These are phyloP conservation scores for Hydrangea macrophylla DNA, from an alignment of 148 eudicot species.

Conservation along the genomic window DNA sequence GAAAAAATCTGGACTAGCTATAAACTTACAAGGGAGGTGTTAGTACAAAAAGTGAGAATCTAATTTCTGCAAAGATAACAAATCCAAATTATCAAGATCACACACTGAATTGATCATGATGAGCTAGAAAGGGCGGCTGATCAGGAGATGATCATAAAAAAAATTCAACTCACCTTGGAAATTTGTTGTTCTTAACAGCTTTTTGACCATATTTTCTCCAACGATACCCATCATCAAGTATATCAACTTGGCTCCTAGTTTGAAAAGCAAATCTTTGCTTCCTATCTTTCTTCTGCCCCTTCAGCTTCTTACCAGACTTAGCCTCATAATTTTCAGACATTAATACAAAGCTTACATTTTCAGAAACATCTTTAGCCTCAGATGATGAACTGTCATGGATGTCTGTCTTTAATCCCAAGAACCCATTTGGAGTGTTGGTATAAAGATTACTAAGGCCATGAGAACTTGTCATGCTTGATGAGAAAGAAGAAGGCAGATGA, in stretches of 20 bases:
- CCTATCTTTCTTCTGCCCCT: conserved; percentile 33
- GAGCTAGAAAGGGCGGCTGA: neutral
- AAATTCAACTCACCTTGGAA: conserved; percentile 43
- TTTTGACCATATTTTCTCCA: conserved; percentile 84
- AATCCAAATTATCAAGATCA: neutral
- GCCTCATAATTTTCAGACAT: neutral
- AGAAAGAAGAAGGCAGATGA: conserved; percentile 3
- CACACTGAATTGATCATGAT: neutral
- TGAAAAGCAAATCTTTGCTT: conserved; percentile 59
- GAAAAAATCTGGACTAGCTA: neutral
- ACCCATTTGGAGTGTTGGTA: neutral
- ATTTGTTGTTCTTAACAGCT: conserved; percentile 55
- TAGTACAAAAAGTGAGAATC: neutral
- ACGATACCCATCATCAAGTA: conserved; percentile 72
- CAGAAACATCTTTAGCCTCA: conserved; percentile 6
- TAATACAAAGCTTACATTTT: neutral
- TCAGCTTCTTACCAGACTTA: conserved; percentile 13
- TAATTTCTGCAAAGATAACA: neutral
- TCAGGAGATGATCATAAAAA: neutral
- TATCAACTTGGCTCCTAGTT: conserved; percentile 68
- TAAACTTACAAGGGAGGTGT: neutral
- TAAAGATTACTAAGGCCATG: neutral
- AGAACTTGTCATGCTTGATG: conserved; percentile 5
- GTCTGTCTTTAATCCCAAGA: conserved; percentile 2
- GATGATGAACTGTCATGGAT: neutral